Evolutionary conservation across 345 rosid genomes (phyloP), one percentile per base, ranked within the genome.

Genomic region (Aquilaria malaccensis): DNA sequence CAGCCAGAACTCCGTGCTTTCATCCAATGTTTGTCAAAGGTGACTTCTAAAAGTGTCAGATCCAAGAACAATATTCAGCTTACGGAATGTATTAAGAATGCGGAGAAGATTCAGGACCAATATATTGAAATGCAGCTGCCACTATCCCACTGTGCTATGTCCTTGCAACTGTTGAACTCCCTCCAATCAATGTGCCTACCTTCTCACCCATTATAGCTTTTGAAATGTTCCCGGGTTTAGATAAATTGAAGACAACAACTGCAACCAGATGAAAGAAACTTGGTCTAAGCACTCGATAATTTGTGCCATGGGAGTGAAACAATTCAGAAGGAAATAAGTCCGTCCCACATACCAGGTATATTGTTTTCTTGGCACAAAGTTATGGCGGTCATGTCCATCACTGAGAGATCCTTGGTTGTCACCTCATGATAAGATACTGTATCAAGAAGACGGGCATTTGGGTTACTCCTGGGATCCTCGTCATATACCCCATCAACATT

Each of bases 361-460:
- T 85, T 87, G 61, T 93, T 93, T 77, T 93, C 99, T 81, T 89
- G 97, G 77, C 96, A 93, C 55, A 94, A 72, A 51, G 99, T 89
- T 66, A 87, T 78, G 67, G 97, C 96, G 37, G 99, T 93, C 99
- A 93, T 81, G 74, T 93, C 97, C 99, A 93, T 93, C 3, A 93
- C 97, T 0, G 96, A 89, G 58, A 93, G 90, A 72, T 89, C 97
- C 71, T 83, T 94, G 0, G 91, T 87, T 51, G 88, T 86, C 66
- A 94, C 95, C 64, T 94, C 97, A 0, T 87, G 84, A 78, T 86
- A 90, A 9, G 97, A 87, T 30, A 86, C 67, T 49, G 89, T 72
- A 15, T 90, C 88, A 32, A 80, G 90, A 54, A 94, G 94, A 37
- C 79, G 72, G 50, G 97, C 97, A 75, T 86, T 81, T 51, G 96